Evolutionary conservation across 169 alveolate genomes (phyloP), one percentile per base, ranked within the genome.

Genomic region (Cryptosporidium canis): DNA sequence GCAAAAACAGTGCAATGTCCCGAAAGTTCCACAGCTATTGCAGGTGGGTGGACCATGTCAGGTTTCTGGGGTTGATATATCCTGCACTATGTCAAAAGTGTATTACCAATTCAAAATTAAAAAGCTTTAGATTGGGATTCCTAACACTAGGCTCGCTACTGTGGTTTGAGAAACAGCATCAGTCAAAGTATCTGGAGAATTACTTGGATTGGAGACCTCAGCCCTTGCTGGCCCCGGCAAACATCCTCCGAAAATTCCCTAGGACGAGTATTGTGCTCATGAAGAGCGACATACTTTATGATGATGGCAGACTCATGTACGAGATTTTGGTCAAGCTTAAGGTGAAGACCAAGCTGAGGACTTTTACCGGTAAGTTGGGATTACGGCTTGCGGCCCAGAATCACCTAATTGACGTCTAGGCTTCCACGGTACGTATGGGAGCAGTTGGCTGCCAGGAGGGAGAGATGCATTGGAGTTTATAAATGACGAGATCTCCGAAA

Each of bases 191-290:
- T 27, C 9, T 71, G 24, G 67, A 47, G 21, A 55, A 18, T 31
- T 55, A 71, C 39, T 71, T 71, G 16, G 85, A 71, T 33, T 71
- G 85, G 85, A 71, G 85, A 71, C 53, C 85, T 24, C 85, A 71
- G 24, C 85, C 85, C 14, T 37, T 71, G 53, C n/a, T 71, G 24
- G 45, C 85, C 18, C 85, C 85, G 11, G 66, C 67, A n/a, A 37
- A 55, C 31, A 55, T 71, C 11, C 47, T 71, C 9, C 48, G 64
- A 14, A 71, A 55, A 35, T 55, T 71, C 43, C 85, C 85, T 27
- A 71, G 16, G 14, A 71, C 85, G 14, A 41, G 67, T 29, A 71
- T 71, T 48, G 85, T 71, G 37, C 7, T 71, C 27, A 27, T 71
- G 43, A 71, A 71, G 18, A 71, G 45, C 29, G 85, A 71, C 29